Percentiles rank a stretch among this genome's conserved stretches.
phyloP scores from a whole-genome alignment of 2,329 filamentous ascomycete genomes.

The Microcyclospora pomicola region DNA sequence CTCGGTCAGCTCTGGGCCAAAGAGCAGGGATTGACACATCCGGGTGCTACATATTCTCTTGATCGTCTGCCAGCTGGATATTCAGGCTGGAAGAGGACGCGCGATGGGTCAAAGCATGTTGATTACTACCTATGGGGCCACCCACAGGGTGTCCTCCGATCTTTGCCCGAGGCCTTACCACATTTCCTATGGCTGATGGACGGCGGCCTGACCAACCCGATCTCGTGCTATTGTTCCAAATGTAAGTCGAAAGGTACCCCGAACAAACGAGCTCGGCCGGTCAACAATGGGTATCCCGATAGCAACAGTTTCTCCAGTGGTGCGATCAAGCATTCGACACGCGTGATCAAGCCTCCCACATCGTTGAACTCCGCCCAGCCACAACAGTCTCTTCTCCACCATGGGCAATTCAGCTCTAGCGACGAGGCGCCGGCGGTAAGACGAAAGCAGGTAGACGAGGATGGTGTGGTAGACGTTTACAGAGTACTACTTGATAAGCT shows the following conservation, averaged over 20 bases:
- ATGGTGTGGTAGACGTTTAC: constrained; percentile 42
- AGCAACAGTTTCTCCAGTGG: neutral
- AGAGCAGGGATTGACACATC: constrained; percentile 3
- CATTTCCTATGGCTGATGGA: constrained; percentile 46
- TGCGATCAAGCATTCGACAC: neutral
- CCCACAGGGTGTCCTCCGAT: constrained; percentile 39
- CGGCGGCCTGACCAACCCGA: constrained; percentile 18
- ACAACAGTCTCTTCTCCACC: no score
- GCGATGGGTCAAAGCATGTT: constrained; percentile 26
- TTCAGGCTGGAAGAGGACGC: constrained; percentile 35
- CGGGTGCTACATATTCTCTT: constrained; percentile 31
- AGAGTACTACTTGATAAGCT: constrained; percentile 37
- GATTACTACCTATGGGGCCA: constrained; percentile 47
- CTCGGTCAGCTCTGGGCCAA: constrained; percentile 13
- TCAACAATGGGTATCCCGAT: no score
- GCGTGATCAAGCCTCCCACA: neutral
- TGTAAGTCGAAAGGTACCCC: constrained; percentile 21
- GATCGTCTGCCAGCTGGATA: constrained; percentile 43
- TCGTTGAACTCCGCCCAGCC: neutral
- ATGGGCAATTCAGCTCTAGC: neutral
- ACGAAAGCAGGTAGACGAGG: constrained; percentile 28
- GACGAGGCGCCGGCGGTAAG: constrained; percentile 4
- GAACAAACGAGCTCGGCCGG: no score
- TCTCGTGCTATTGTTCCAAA: constrained; percentile 37
- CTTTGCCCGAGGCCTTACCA: constrained; percentile 39